A percentile compares a stretch with the other conserved stretches of the same genome.
Evolutionary conservation across 2,329 filamentous ascomycete species (phyloP).

Genomic region (Calonectria naviculata): DNA sequence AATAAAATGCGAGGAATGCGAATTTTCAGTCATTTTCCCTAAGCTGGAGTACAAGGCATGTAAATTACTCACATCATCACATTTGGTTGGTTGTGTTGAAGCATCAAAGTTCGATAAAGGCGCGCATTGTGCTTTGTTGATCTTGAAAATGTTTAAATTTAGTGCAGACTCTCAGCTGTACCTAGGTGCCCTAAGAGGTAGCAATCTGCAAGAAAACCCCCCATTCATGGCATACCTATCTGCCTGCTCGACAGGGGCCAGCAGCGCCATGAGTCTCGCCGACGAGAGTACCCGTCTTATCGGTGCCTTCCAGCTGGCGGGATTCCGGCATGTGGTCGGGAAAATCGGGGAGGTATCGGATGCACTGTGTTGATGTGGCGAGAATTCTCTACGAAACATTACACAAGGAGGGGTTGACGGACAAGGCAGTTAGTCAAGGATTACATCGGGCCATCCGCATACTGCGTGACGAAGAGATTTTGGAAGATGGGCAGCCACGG

Average conservation of each 20-base stretch:
- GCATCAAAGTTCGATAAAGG: too few relatives aligned
- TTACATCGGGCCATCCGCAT: neutral
- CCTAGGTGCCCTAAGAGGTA: too few relatives aligned
- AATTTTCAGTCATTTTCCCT: too few relatives aligned
- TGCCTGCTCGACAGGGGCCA: constrained; percentile 47
- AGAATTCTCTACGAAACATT: neutral
- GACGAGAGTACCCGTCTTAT: constrained; percentile 53
- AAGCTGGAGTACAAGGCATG: too few relatives aligned
- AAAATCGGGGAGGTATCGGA: constrained; percentile 5
- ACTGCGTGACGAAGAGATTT: neutral
- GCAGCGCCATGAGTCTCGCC: constrained; percentile 26
- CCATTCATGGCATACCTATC: constrained; percentile 53
- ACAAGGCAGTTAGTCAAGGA: neutral
- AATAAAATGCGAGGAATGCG: too few relatives aligned
- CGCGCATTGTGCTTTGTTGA: too few relatives aligned
- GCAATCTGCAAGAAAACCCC: constrained; percentile 17
- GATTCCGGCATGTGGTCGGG: constrained; percentile 12
- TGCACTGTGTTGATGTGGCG: neutral
- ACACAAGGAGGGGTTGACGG: neutral
- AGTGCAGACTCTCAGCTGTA: too few relatives aligned
- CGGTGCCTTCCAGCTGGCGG: neutral
- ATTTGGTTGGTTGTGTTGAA: too few relatives aligned
- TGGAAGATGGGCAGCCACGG: too few relatives aligned
- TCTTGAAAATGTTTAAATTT: too few relatives aligned
- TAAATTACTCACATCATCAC: too few relatives aligned